Evolutionary conservation across 1,284 basidiomycete species (phyloP).

Genomic region (Cryptococcus sp.): DNA sequence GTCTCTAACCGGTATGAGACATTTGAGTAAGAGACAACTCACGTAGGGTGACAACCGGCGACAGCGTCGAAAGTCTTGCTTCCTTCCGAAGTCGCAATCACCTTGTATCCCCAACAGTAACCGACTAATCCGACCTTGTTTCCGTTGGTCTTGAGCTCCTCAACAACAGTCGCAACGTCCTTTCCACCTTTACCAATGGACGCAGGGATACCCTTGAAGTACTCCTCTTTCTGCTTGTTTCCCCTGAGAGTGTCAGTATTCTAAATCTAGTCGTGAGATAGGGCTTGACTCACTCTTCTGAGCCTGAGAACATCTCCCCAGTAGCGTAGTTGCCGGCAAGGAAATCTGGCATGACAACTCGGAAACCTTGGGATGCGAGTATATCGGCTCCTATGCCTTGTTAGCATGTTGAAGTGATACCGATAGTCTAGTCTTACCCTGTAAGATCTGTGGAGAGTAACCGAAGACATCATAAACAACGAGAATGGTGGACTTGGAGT

Average conservation of each 20-base stretch:
- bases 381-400: conserved; percentile 39
- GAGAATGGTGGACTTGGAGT: conserved; percentile 35
- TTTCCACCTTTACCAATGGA: conserved; percentile 29
- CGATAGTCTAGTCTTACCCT: conserved; percentile 40
- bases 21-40: conserved; percentile 11
- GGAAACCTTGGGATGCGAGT: conserved; percentile 42
- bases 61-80: conserved; percentile 28
- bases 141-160: conserved; percentile 37
- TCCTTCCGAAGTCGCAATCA: conserved; percentile 17
- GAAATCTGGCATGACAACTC: conserved; percentile 51
- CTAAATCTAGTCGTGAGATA: neutral
- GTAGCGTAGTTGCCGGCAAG: conserved; percentile 45
- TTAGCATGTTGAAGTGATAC: neutral
- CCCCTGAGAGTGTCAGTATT: conserved; percentile 7
- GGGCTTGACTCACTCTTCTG: conserved; percentile 14
- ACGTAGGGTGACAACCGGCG: conserved; percentile 43
- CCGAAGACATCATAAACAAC: conserved; percentile 49
- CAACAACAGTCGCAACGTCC: conserved; percentile 34
- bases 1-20: neutral
- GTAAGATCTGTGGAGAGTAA: conserved; percentile 49
- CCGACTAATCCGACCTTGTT: conserved; percentile 44
- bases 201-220: conserved; percentile 36
- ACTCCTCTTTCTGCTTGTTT: conserved; percentile 25
- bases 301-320: conserved; percentile 38
- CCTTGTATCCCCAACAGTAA: conserved; percentile 48